phyloP scores from a whole-genome alignment of 345 rosid species.

The Viola odorata region DNA sequence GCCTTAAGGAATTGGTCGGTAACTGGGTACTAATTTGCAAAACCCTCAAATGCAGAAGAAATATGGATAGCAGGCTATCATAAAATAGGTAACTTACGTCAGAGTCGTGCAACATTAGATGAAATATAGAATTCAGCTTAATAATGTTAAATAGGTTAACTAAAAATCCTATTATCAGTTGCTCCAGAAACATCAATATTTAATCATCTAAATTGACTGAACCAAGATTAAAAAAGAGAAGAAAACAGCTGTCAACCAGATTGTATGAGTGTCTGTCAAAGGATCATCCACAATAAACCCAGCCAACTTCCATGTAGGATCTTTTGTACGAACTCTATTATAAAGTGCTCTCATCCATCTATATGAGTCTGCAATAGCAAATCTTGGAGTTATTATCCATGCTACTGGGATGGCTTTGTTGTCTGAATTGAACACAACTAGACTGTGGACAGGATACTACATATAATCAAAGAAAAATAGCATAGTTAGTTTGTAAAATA shows the following conservation, averaged over 20 bases:
- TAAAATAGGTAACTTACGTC: background rate
- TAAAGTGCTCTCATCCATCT: slow-evolving; percentile 92
- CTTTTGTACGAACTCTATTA: slow-evolving; percentile 76
- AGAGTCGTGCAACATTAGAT: background rate
- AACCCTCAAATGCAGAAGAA: background rate
- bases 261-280: slow-evolving; percentile 51
- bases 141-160: too few species aligned
- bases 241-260: slow-evolving; percentile 44
- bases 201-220: background rate
- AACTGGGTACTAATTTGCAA: too few species aligned
- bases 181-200: background rate
- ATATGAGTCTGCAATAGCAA: slow-evolving; percentile 53
- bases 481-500: slow-evolving; percentile 26
- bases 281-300: slow-evolving; percentile 97
- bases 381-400: slow-evolving; percentile 76
- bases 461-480: slow-evolving; percentile 19
- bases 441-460: slow-evolving; percentile 86
- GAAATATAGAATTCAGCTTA: too few species aligned
- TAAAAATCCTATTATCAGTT: too few species aligned
- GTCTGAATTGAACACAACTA: slow-evolving; percentile 80
- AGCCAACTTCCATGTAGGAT: slow-evolving; percentile 86
- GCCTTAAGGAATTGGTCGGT: too few species aligned
- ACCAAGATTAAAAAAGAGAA: too few species aligned
- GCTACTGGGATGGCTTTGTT: slow-evolving; percentile 97
- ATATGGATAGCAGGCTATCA: background rate